Percentiles rank a stretch among this genome's conserved stretches.
Evolutionary conservation across 768 basidiomycete genomes (phyloP).

Genomic region (Guyanaporus albipodus): DNA sequence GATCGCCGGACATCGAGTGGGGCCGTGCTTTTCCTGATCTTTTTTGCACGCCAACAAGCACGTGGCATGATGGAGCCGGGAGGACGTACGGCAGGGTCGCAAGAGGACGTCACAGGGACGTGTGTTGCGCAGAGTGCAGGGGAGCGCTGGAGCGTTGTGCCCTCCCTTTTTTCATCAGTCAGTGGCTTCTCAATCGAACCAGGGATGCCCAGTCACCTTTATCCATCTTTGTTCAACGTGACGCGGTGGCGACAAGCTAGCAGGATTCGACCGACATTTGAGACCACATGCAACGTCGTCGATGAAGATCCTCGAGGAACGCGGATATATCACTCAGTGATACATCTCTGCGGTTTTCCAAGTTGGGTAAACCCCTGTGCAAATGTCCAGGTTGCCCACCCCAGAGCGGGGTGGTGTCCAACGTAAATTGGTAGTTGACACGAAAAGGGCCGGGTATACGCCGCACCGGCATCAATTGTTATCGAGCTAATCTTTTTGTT

Average conservation of each 20-base stretch:
- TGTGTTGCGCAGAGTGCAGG: too few species aligned
- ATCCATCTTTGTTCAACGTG: conserved; percentile 1
- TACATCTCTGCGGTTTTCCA: neutral
- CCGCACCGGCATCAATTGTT: neutral
- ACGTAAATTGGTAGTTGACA: too few species aligned
- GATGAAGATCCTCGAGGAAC: neutral
- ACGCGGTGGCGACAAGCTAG: neutral
- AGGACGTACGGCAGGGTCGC: neutral
- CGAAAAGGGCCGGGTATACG: too few species aligned
- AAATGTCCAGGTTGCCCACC: neutral
- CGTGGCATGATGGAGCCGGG: neutral
- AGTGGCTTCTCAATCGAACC: too few species aligned
- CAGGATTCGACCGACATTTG: conserved; percentile 1
- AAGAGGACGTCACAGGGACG: neutral
- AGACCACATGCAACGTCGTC: too few species aligned
- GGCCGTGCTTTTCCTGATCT: neutral
- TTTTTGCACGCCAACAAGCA: neutral
- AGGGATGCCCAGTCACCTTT: neutral
- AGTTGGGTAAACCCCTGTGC: neutral
- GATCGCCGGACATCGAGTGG: neutral
- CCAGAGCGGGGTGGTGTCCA: too few species aligned
- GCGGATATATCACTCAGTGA: too few species aligned
- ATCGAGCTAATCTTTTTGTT: neutral
- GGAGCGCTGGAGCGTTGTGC: too few species aligned
- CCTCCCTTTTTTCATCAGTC: too few species aligned